These are phyloP conservation scores for Rusavskia elegans DNA, from an alignment of 495 filamentous ascomycete species.

Conservation along the genomic window DNA sequence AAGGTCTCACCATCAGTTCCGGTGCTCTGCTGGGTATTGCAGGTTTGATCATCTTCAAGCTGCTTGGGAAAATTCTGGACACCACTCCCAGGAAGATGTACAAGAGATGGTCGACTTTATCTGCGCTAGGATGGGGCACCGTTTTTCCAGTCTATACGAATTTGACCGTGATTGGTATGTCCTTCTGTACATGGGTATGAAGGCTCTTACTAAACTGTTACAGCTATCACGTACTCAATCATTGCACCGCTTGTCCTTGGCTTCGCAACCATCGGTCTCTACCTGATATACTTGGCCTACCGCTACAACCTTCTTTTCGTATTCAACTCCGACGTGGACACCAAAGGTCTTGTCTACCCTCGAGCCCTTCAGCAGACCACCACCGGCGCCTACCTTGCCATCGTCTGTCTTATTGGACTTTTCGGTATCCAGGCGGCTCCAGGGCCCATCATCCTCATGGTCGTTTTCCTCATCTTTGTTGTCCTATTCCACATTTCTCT, in stretches of 20 bases:
- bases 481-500: conserved; percentile 71
- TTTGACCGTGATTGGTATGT: conserved; percentile 56
- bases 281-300: conserved; percentile 83
- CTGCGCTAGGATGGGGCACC: conserved; percentile 68
- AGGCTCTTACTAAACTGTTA: conserved; percentile 1
- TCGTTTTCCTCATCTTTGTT: conserved; percentile 65
- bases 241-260: conserved; percentile 84
- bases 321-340: conserved; percentile 70
- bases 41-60: conserved; percentile 58
- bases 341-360: conserved; percentile 76
- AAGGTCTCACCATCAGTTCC: conserved; percentile 72
- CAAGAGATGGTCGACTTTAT: conserved; percentile 46
- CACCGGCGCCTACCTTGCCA: conserved; percentile 70
- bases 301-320: conserved; percentile 93
- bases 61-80: conserved; percentile 60
- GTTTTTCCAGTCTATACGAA: conserved; percentile 76
- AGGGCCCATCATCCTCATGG: conserved; percentile 72
- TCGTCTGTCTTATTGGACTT: conserved; percentile 79
- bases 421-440: conserved; percentile 53
- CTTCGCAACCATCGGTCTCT: conserved; percentile 71
- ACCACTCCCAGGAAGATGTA: conserved; percentile 65
- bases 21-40: conserved; percentile 60
- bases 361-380: conserved; percentile 85
- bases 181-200: not conserved
- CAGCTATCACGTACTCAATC: conserved; percentile 70